Evolutionary conservation across 139 green algal species (phyloP).

Genomic region (Spirogloea muscicola): DNA sequence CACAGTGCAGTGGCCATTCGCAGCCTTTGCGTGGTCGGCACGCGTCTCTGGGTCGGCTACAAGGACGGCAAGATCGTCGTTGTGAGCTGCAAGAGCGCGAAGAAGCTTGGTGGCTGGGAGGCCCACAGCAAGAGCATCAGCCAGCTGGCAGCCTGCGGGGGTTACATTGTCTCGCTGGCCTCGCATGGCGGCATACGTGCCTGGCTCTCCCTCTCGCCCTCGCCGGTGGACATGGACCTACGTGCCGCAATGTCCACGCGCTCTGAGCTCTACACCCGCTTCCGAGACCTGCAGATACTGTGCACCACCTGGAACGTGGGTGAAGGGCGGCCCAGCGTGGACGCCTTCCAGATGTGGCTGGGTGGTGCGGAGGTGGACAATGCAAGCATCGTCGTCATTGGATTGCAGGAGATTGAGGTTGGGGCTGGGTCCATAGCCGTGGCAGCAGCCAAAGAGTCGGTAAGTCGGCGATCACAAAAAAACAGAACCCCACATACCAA

Average conservation of each 20-base stretch:
- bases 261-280: constrained; percentile 19
- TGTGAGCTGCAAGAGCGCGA: background rate
- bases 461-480: too few relatives aligned
- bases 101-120: constrained; percentile 13
- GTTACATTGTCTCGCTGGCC: constrained; percentile 20
- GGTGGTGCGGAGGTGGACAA: background rate
- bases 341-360: constrained; percentile 15
- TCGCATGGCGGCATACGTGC: constrained; percentile 11
- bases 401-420: constrained; percentile 44
- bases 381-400: constrained; percentile 29
- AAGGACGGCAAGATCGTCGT: constrained; percentile 21
- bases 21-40: constrained; percentile 16
- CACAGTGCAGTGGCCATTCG: background rate
- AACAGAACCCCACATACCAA: background rate
- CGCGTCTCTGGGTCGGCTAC: constrained; percentile 32
- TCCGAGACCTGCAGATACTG: background rate
- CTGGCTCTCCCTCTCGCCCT: constrained; percentile 5
- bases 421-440: constrained; percentile 33
- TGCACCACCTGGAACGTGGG: constrained; percentile 42
- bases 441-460: constrained; percentile 36
- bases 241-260: constrained; percentile 1
- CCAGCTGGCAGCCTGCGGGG: constrained; percentile 3
- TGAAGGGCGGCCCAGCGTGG: background rate
- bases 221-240: constrained; percentile 3
- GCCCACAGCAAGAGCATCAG: constrained; percentile 9